Evolutionary conservation across 768 basidiomycete species (phyloP).

Genomic region (Dendrothele bispora): DNA sequence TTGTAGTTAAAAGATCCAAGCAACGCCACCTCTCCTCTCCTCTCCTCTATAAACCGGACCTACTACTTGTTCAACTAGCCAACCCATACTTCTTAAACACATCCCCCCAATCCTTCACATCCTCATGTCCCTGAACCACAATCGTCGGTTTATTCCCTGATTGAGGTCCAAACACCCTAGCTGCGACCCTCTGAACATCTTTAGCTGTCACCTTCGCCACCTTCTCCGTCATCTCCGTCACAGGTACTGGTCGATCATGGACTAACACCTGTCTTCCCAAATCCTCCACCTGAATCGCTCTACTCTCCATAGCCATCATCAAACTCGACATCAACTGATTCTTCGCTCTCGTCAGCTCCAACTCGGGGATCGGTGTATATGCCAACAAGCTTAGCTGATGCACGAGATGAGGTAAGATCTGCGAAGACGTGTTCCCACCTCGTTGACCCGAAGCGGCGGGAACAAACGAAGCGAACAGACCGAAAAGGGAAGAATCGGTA

Average conservation of each 20-base stretch:
- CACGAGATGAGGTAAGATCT: conserved; percentile 81
- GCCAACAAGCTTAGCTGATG: conserved; percentile 85
- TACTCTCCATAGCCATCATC: conserved; percentile 93
- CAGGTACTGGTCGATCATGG: conserved; percentile 80
- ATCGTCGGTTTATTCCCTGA: conserved; percentile 71
- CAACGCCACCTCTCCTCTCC: background rate
- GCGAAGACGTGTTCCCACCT: conserved; percentile 62
- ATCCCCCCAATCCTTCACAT: conserved; percentile 64
- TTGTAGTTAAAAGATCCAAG: background rate
- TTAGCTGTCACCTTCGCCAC: conserved; percentile 75
- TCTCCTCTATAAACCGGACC: background rate
- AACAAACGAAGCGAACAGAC: conserved; percentile 83
- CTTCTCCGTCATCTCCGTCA: conserved; percentile 88
- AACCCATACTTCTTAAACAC: conserved; percentile 73
- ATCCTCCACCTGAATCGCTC: conserved; percentile 84
- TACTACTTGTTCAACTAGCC: too few species aligned
- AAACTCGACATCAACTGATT: conserved; percentile 92
- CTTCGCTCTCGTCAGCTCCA: conserved; percentile 84
- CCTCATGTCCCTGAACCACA: conserved; percentile 81
- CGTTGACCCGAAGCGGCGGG: conserved; percentile 56
- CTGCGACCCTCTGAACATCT: conserved; percentile 75
- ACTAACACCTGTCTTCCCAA: conserved; percentile 91
- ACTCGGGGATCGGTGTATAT: conserved; percentile 61
- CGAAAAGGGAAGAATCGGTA: conserved; percentile 90
- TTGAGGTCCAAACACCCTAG: conserved; percentile 67